phyloP scores from a whole-genome alignment of 2,329 filamentous ascomycete genomes.

The Fusarium coicis region DNA sequence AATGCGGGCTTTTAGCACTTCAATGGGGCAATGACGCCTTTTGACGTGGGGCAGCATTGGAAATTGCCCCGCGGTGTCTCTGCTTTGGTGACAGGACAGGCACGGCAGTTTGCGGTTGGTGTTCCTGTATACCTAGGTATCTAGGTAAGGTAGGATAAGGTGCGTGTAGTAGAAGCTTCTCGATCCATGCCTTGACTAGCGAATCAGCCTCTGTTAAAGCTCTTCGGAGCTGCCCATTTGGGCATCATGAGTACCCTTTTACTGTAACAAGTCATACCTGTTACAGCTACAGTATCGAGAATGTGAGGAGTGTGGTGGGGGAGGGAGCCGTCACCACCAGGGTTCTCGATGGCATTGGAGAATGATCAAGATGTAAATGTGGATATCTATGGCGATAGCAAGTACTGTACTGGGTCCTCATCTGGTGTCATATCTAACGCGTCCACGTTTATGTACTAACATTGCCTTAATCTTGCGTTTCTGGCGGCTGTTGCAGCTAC shows the following conservation, averaged over 20 bases:
- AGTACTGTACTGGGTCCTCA: not conserved
- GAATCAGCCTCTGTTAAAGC: conserved; percentile 2
- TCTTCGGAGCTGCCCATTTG: conserved; percentile 29
- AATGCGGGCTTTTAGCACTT: conserved; percentile 29
- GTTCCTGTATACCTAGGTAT: conserved; percentile 2
- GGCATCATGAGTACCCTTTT: conserved; percentile 7
- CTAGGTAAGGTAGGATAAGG: not conserved
- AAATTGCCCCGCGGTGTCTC: conserved; percentile 10
- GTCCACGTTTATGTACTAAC: not conserved
- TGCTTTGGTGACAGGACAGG: conserved; percentile 9
- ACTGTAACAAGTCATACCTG: not conserved
- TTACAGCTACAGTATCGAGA: conserved; percentile 1
- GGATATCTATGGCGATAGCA: conserved; percentile 5
- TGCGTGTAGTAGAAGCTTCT: conserved; percentile 31
- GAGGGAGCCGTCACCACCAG: conserved; percentile 26
- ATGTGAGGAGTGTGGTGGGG: conserved; percentile 7
- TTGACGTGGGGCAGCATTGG: conserved; percentile 21
- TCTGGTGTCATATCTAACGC: conserved; percentile 9
- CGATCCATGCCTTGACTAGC: not conserved
- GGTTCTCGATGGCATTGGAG: conserved; percentile 25
- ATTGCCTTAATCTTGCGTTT: conserved; percentile 3
- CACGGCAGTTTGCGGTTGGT: conserved; percentile 2
- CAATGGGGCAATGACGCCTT: conserved; percentile 24
- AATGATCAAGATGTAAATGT: not conserved
- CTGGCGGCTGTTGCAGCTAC: not conserved